Evolutionary conservation across 305 asterid genomes (phyloP).

Genomic region (Fraxinus greggii): DNA sequence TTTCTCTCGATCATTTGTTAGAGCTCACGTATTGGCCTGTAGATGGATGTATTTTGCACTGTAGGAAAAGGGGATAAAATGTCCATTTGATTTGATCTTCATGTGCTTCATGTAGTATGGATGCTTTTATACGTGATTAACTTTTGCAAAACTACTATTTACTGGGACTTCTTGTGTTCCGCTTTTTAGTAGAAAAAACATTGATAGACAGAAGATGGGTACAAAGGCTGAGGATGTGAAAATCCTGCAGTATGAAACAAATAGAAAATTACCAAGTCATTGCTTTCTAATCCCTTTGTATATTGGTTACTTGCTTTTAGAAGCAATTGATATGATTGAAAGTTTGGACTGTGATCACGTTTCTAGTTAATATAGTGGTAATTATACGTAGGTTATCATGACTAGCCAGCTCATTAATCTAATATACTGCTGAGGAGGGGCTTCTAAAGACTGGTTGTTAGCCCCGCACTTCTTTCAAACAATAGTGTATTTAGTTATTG

Average conservation of each 20-base stretch:
- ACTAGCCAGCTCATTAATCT: background rate
- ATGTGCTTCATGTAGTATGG: background rate
- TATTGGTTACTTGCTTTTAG: background rate
- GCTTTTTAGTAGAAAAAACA: background rate
- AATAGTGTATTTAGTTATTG: background rate
- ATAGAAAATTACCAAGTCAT: background rate
- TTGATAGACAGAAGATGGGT: background rate
- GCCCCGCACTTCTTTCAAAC: background rate
- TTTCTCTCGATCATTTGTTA: background rate
- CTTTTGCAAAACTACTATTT: background rate
- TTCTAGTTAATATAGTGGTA: background rate
- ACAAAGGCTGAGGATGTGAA: background rate
- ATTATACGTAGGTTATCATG: background rate
- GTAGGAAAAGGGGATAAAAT: background rate
- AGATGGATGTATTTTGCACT: conserved; percentile 4
- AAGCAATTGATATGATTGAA: background rate
- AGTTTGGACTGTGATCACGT: background rate
- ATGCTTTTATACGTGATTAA: background rate
- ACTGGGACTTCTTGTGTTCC: background rate
- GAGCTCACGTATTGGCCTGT: background rate
- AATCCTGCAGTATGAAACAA: conserved; percentile 2
- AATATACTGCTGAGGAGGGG: background rate
- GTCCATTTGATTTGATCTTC: conserved; percentile 9
- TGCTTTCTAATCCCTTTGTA: conserved; percentile 2
- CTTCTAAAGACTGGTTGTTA: background rate